These are phyloP conservation scores for Thalia dealbata DNA, from an alignment of 176 grass and related monocot genomes.

Conservation along the genomic window DNA sequence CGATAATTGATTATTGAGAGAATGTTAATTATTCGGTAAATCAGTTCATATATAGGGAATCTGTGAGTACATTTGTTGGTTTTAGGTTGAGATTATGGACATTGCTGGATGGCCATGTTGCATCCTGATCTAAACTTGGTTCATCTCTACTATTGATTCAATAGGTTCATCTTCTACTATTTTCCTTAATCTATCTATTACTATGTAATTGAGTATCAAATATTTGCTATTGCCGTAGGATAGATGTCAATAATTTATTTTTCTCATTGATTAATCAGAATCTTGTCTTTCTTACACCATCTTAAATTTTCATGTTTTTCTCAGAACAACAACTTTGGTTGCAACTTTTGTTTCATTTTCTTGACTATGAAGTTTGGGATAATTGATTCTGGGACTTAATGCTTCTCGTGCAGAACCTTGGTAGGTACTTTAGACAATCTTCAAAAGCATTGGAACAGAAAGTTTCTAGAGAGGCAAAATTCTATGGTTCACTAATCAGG, in stretches of 20 bases:
- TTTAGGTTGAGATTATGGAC: not conserved
- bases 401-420: conserved; percentile 47
- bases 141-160: not conserved
- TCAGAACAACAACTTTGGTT: not conserved
- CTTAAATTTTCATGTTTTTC: not conserved
- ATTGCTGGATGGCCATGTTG: not conserved
- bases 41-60: not conserved
- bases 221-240: not conserved
- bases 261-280: not conserved
- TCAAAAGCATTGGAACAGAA: conserved; percentile 76
- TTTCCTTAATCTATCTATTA: not conserved
- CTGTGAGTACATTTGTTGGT: not conserved
- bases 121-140: too few relatives aligned
- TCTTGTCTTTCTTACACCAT: not conserved
- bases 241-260: not conserved
- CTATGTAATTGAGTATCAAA: not conserved
- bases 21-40: not conserved
- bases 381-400: conserved; percentile 13
- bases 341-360: not conserved
- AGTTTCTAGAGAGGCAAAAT: conserved; percentile 65
- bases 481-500: conserved; percentile 87
- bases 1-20: not conserved
- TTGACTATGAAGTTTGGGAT: not conserved
- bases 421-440: conserved; percentile 80
- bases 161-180: not conserved